Evolutionary conservation across 2,329 filamentous ascomycete species (phyloP).

Genomic region (Microcyclospora tardicrescens): DNA sequence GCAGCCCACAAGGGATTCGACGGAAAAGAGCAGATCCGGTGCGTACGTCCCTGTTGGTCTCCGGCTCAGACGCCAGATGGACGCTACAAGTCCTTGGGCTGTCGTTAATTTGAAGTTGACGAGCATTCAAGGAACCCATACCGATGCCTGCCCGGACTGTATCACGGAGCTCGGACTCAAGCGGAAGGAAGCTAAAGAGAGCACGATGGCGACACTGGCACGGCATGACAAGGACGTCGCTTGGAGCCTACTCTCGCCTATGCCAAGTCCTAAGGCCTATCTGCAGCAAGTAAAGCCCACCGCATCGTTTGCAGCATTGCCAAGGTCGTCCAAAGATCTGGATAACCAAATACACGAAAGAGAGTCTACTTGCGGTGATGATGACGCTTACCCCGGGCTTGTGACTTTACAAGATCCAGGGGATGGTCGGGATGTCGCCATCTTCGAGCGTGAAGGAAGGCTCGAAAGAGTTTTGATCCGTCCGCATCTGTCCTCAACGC

Average conservation of each 20-base stretch:
- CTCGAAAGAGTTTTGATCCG: conserved; percentile 29
- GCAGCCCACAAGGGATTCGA: conserved; percentile 12
- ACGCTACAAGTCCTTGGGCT: conserved; percentile 20
- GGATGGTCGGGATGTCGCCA: conserved; percentile 27
- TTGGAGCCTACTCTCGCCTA: too few relatives aligned
- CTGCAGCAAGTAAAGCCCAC: neutral
- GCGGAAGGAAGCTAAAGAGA: conserved; percentile 8
- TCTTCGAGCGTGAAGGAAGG: conserved; percentile 27
- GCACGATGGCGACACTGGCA: neutral
- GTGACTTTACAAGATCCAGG: conserved; percentile 20
- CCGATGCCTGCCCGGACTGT: conserved; percentile 21
- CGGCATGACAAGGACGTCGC: too few relatives aligned
- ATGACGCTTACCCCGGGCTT: neutral
- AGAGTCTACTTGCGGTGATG: neutral
- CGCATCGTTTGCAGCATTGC: neutral
- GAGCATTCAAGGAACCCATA: conserved; percentile 5
- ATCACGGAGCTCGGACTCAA: conserved; percentile 17
- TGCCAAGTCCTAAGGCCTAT: too few relatives aligned
- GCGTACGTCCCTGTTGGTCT: conserved; percentile 17
- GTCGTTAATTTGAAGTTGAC: conserved; percentile 1
- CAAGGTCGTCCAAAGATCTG: neutral
- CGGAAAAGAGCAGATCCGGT: conserved; percentile 17
- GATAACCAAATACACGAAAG: neutral
- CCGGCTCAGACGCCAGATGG: conserved; percentile 13
- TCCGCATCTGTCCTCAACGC: conserved; percentile 15